Conservation (phyloP, 768 basidiomycete species). For the Lactarius evosmus region DNA sequence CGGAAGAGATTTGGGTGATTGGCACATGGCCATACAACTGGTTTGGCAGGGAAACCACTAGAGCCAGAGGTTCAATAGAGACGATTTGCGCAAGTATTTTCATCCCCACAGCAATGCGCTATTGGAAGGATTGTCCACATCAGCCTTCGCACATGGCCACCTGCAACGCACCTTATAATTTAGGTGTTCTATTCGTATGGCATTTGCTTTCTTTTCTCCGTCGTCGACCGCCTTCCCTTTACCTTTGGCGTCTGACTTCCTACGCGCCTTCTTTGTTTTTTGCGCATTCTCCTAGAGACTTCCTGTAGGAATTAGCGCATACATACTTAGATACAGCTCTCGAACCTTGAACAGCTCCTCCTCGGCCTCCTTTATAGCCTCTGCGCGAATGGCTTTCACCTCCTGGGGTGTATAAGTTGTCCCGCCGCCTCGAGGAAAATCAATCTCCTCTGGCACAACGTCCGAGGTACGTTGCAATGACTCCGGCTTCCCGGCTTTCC, state of each 20-base stretch:
- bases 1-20: slow-evolving; percentile 84
- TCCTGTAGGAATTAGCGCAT: slow-evolving; percentile 1
- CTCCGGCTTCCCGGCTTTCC: slow-evolving; percentile 32
- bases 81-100: slow-evolving; percentile 86
- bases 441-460: slow-evolving; percentile 64
- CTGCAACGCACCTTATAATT: slow-evolving; percentile 75
- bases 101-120: slow-evolving; percentile 82
- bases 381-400: slow-evolving; percentile 79
- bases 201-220: slow-evolving; percentile 47
- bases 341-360: slow-evolving; percentile 70
- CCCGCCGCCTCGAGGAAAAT: slow-evolving; percentile 96
- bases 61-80: slow-evolving; percentile 80
- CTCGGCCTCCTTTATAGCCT: slow-evolving; percentile 82
- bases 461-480: slow-evolving; percentile 38
- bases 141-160: background rate
- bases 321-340: background rate
- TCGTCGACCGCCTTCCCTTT: slow-evolving; percentile 35
- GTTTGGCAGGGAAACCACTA: slow-evolving; percentile 92
- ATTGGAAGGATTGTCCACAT: slow-evolving; percentile 16
- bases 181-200: slow-evolving; percentile 79
- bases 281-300: slow-evolving; percentile 30
- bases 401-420: slow-evolving; percentile 85
- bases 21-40: slow-evolving; percentile 93
- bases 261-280: slow-evolving; percentile 45
- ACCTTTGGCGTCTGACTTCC: slow-evolving; percentile 44